phyloP scores from a whole-genome alignment of 1,139 yeast species.

The Hemisphaericaspora xylofermentans region DNA sequence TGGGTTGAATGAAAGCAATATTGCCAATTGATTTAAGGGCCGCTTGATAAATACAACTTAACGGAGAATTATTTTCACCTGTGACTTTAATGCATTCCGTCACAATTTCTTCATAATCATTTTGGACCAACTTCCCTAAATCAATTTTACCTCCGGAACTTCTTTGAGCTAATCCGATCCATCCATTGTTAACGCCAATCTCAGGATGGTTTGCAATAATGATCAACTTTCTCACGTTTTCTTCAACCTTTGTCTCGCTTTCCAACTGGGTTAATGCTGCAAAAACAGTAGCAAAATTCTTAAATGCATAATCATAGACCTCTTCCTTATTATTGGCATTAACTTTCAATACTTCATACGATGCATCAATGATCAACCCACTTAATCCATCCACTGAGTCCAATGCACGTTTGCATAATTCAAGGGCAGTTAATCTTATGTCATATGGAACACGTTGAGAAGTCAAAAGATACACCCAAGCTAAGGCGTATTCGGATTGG shows the following conservation, averaged over 20 bases:
- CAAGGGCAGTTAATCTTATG: conserved; percentile 31
- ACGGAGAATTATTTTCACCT: neutral
- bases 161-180: conserved; percentile 77
- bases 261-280: conserved; percentile 42
- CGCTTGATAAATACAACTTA: conserved; percentile 31
- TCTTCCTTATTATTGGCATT: conserved; percentile 17
- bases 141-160: conserved; percentile 48
- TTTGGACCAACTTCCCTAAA: conserved; percentile 57
- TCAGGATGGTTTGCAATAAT: conserved; percentile 53
- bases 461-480: conserved; percentile 45
- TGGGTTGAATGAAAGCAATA: conserved; percentile 69
- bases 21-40: conserved; percentile 62
- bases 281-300: conserved; percentile 34
- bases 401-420: conserved; percentile 25
- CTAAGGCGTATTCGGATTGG: conserved; percentile 23
- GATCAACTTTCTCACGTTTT: conserved; percentile 43
- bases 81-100: conserved; percentile 12
- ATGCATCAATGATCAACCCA: conserved; percentile 17
- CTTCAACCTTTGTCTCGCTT: conserved; percentile 21
- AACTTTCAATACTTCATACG: neutral
- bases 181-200: conserved; percentile 52
- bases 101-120: conserved; percentile 39
- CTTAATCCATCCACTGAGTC: conserved; percentile 20
- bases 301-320: conserved; percentile 25
- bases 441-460: conserved; percentile 37